Evolutionary conservation across 352 stramenopile genomes (phyloP).

Genomic region (Phytophthora hybrid): DNA sequence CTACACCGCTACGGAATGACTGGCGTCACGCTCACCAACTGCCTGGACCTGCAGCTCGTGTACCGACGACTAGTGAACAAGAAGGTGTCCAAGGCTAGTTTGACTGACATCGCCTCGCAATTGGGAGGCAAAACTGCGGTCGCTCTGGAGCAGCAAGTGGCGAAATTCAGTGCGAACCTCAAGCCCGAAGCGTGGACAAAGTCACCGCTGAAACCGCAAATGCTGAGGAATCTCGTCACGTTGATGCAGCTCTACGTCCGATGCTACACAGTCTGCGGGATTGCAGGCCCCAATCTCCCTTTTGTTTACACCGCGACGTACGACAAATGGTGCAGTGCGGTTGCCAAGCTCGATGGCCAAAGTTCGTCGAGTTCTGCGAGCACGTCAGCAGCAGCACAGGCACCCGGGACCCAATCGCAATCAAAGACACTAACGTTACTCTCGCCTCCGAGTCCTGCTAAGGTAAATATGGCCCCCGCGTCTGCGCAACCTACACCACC

Average conservation of each 20-base stretch:
- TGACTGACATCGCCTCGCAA: background rate
- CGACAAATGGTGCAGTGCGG: background rate
- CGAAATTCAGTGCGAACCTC: background rate
- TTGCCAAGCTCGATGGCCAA: background rate
- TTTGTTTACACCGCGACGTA: background rate
- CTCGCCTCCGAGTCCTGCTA: background rate
- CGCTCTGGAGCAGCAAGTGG: background rate
- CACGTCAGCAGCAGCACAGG: too few relatives aligned
- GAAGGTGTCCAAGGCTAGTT: background rate
- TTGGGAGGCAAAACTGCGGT: background rate
- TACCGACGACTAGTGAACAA: background rate
- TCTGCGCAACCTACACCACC: background rate
- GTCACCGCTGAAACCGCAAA: background rate
- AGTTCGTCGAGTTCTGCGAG: too few relatives aligned
- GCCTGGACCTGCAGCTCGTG: conserved; percentile 6
- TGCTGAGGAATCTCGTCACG: background rate
- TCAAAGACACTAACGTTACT: background rate
- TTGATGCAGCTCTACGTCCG: conserved; percentile 1
- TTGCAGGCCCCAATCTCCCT: background rate
- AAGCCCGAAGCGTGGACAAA: conserved; percentile 4
- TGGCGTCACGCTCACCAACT: background rate
- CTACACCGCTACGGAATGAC: conserved; percentile 2
- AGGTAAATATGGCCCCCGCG: background rate
- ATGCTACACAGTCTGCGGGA: conserved; percentile 1
- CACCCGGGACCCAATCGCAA: background rate